Conservation (phyloP, 2,329 filamentous ascomycete genomes). For the Paramyrothecium roridum region DNA sequence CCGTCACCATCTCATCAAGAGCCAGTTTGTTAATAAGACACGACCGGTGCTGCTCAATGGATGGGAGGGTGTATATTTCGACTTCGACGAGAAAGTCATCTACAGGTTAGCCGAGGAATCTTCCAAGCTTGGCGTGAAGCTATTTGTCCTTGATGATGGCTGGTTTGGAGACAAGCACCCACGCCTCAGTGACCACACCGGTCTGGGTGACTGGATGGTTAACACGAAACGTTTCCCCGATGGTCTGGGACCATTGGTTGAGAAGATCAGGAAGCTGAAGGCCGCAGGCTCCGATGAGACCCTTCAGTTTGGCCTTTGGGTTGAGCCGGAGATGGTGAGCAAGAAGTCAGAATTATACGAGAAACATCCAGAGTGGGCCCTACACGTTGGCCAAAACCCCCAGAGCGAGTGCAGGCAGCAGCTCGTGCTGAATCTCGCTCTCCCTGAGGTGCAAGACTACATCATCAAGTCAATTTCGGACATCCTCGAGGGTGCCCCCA, state of each 20-base stretch:
- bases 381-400: conserved; percentile 54
- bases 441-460: conserved; percentile 60
- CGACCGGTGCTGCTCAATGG: conserved; percentile 60
- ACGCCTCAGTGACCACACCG: conserved; percentile 52
- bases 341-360: conserved; percentile 58
- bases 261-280: conserved; percentile 45
- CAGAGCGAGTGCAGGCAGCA: conserved; percentile 55
- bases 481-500: conserved; percentile 49
- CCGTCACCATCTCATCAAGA: conserved; percentile 56
- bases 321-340: conserved; percentile 68
- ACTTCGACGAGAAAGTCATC: conserved; percentile 55
- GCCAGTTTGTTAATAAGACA: conserved; percentile 48
- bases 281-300: conserved; percentile 37
- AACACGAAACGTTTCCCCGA: conserved; percentile 58
- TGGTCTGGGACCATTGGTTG: conserved; percentile 49
- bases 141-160: conserved; percentile 65
- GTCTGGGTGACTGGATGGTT: conserved; percentile 61
- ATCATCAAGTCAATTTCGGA: conserved; percentile 54
- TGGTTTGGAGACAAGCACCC: conserved; percentile 63
- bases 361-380: conserved; percentile 61
- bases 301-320: conserved; percentile 62
- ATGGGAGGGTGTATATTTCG: conserved; percentile 61
- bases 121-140: conserved; percentile 55
- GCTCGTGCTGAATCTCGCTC: conserved; percentile 58
- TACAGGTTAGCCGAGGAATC: conserved; percentile 53